Conservation (phyloP, 2,329 filamentous ascomycete species). For the Polytolypa hystricis region DNA sequence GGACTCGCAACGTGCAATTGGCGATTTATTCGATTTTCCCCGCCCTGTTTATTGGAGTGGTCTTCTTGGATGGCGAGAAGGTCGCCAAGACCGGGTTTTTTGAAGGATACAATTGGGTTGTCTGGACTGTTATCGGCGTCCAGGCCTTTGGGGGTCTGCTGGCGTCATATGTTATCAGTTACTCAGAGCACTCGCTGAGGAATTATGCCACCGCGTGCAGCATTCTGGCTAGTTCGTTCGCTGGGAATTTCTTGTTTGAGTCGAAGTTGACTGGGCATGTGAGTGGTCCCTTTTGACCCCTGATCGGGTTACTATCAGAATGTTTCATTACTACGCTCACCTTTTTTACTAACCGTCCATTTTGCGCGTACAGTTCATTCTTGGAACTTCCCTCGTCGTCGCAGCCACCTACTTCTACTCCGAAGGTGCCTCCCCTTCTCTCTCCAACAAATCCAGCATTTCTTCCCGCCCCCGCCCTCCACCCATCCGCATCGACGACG, state of each 20-base stretch:
- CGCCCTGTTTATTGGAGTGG: slow-evolving; percentile 71
- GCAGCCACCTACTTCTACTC: slow-evolving; percentile 72
- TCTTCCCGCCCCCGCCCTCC: slow-evolving; percentile 43
- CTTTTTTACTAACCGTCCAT: slow-evolving; percentile 7
- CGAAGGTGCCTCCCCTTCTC: slow-evolving; percentile 32
- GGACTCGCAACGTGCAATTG: slow-evolving; percentile 90
- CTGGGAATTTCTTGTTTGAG: slow-evolving; percentile 76
- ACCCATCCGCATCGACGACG: slow-evolving; percentile 51
- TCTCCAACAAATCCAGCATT: slow-evolving; percentile 24
- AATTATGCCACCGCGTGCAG: slow-evolving; percentile 90
- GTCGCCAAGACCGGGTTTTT: slow-evolving; percentile 85
- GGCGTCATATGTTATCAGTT: slow-evolving; percentile 70
- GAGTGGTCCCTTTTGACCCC: slow-evolving; percentile 33
- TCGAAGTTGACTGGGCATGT: slow-evolving; percentile 63
- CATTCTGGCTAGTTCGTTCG: slow-evolving; percentile 75
- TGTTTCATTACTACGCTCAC: too few relatives aligned
- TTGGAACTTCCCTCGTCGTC: slow-evolving; percentile 70
- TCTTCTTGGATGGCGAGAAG: slow-evolving; percentile 75
- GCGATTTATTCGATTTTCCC: slow-evolving; percentile 91
- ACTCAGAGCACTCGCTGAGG: slow-evolving; percentile 82
- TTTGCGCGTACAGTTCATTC: slow-evolving; percentile 56
- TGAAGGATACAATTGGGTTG: slow-evolving; percentile 82
- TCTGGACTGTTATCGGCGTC: slow-evolving; percentile 73
- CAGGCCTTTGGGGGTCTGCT: slow-evolving; percentile 78
- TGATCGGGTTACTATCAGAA: background rate